Conservation (phyloP, 2,329 filamentous ascomycete genomes). For the Aspergillus ruber region DNA sequence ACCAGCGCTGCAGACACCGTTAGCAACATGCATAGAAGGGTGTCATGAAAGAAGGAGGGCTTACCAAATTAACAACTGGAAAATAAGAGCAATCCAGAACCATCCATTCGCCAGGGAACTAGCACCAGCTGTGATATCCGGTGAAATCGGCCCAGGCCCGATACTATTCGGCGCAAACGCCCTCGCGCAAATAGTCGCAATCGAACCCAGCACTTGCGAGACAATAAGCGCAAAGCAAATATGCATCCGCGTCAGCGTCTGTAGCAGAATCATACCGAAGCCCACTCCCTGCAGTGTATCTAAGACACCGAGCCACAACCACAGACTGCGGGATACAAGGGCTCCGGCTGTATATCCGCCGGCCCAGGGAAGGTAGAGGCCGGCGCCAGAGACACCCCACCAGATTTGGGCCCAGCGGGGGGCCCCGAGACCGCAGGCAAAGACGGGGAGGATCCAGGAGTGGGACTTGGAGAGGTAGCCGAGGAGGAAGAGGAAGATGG, state of each 20-base stretch:
- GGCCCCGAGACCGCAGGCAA: conserved; percentile 59
- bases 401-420: conserved; percentile 64
- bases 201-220: conserved; percentile 57
- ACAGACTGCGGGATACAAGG: conserved; percentile 52
- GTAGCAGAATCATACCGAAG: conserved; percentile 61
- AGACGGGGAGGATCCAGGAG: conserved; percentile 61
- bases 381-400: conserved; percentile 57
- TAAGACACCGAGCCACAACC: conserved; percentile 62
- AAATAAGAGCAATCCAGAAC: conserved; percentile 56
- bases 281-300: conserved; percentile 61
- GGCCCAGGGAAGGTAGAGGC: conserved; percentile 58
- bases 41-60: conserved; percentile 37
- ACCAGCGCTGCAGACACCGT: conserved; percentile 24
- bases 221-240: conserved; percentile 55
- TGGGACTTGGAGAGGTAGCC: conserved; percentile 53
- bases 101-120: conserved; percentile 44
- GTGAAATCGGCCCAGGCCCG: conserved; percentile 57
- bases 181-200: conserved; percentile 57
- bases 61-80: conserved; percentile 56
- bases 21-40: background rate
- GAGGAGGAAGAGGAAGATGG: conserved; percentile 40
- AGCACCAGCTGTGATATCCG: conserved; percentile 50
- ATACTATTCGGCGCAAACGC: conserved; percentile 56
- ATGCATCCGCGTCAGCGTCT: conserved; percentile 59
- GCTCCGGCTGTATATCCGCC: conserved; percentile 50